A percentile compares a stretch with the other conserved stretches of the same genome.
Conservation (phyloP, 805 yeast species). For the Grigorovia yakushimaensis region DNA sequence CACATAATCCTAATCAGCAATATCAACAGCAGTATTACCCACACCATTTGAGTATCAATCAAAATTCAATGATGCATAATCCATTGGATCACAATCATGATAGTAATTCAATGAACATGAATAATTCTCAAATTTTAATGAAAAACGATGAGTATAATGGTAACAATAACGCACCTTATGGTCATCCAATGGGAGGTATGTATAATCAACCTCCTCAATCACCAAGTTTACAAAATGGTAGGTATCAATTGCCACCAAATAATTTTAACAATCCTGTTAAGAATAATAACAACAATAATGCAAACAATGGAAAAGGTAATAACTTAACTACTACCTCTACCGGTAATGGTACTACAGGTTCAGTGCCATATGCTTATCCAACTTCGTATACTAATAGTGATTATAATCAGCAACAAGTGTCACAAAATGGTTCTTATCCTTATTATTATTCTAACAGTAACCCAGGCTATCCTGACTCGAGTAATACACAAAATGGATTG, state of each 20-base stretch:
- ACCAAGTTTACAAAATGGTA: constrained; percentile 5
- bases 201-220: constrained; percentile 3
- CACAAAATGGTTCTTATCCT: constrained; percentile 2
- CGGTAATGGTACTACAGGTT: background rate
- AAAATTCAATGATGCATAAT: constrained; percentile 1
- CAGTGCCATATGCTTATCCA: background rate
- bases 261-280: constrained; percentile 7
- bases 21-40: background rate
- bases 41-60: constrained; percentile 1
- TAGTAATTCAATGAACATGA: background rate
- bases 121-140: background rate
- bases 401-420: background rate
- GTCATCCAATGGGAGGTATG: background rate
- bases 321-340: background rate
- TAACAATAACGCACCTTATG: background rate
- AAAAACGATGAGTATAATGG: background rate
- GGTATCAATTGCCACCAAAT: constrained; percentile 3
- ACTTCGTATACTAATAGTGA: background rate
- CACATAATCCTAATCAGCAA: background rate
- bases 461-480: constrained; percentile 3
- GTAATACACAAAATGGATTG: background rate
- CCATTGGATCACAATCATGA: constrained; percentile 1
- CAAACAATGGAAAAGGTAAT: background rate
- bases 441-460: constrained; percentile 1
- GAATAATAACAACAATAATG: constrained; percentile 11